A percentile compares a stretch with the other conserved stretches of the same genome.
Conservation (phyloP, 2,329 filamentous ascomycete genomes). For the Beauveria sp. region DNA sequence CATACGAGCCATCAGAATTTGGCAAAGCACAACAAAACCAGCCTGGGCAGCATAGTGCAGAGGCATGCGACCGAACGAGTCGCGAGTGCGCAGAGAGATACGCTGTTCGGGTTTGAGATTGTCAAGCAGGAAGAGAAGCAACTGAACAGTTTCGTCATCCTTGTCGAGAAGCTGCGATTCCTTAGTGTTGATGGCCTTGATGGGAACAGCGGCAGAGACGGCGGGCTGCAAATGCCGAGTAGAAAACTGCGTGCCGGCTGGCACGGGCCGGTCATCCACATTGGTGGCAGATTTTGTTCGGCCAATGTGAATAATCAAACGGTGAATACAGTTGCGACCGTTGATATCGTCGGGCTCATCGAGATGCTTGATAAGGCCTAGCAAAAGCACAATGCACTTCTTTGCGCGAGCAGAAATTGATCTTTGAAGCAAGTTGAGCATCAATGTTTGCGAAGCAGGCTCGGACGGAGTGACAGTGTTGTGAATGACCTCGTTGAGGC, state of each 20-base stretch:
- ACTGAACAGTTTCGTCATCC: constrained; percentile 67
- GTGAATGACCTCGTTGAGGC: constrained; percentile 48
- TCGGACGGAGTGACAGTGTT: constrained; percentile 42
- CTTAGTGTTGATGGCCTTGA: constrained; percentile 54
- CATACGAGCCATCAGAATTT: constrained; percentile 81
- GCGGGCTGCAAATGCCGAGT: constrained; percentile 75
- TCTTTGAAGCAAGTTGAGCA: constrained; percentile 73
- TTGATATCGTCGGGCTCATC: constrained; percentile 91
- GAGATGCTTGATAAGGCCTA: constrained; percentile 61
- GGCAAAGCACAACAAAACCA: constrained; percentile 83
- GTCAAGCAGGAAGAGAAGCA: constrained; percentile 58
- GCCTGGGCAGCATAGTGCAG: constrained; percentile 94
- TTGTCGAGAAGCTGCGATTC: constrained; percentile 59
- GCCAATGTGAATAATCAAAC: constrained; percentile 85
- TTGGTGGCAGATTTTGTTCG: constrained; percentile 51
- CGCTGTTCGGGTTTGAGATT: constrained; percentile 61
- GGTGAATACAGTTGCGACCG: constrained; percentile 85
- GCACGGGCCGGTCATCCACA: constrained; percentile 43
- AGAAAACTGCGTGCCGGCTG: constrained; percentile 46
- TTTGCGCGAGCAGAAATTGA: constrained; percentile 64
- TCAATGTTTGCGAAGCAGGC: constrained; percentile 49
- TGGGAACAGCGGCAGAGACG: constrained; percentile 53
- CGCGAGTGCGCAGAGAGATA: constrained; percentile 56
- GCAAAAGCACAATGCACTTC: constrained; percentile 61
- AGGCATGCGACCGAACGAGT: constrained; percentile 75